Conservation (phyloP, 2,329 filamentous ascomycete genomes). For the Lachnellula subtilissima region DNA sequence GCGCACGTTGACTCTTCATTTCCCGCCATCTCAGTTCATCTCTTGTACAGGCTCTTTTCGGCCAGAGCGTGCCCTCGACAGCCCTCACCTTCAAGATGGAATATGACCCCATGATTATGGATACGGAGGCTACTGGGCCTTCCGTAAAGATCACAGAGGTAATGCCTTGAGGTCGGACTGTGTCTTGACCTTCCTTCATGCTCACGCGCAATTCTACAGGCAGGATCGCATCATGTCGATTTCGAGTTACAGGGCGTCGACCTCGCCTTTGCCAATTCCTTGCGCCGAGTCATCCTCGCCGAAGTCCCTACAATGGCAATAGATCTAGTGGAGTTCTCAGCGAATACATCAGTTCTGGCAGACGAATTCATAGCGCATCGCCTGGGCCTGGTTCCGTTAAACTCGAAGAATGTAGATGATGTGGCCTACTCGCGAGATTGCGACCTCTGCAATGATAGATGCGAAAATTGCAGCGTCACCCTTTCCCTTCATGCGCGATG, state of each 20-base stretch:
- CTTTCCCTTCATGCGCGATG: slow-evolving; percentile 82
- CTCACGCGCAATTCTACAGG: slow-evolving; percentile 46
- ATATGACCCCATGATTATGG: slow-evolving; percentile 41
- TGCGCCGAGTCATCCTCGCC: slow-evolving; percentile 85
- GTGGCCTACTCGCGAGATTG: slow-evolving; percentile 89
- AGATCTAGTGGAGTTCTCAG: slow-evolving; percentile 87
- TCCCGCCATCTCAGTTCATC: not conserved
- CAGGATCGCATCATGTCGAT: slow-evolving; percentile 75
- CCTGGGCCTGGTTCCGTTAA: slow-evolving; percentile 82
- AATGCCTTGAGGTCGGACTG: slow-evolving; percentile 4
- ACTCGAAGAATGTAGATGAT: slow-evolving; percentile 75
- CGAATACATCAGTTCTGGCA: slow-evolving; percentile 90
- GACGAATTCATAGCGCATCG: slow-evolving; percentile 96
- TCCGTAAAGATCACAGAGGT: slow-evolving; percentile 44
- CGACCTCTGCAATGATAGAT: slow-evolving; percentile 85
- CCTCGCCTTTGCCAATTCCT: slow-evolving; percentile 85
- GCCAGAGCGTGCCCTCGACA: not conserved
- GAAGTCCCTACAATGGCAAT: slow-evolving; percentile 94
- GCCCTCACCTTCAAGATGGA: slow-evolving; percentile 37
- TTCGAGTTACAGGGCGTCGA: slow-evolving; percentile 89
- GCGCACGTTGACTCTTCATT: too few species aligned
- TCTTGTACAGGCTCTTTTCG: not conserved
- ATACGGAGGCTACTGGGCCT: slow-evolving; percentile 41
- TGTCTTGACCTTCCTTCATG: slow-evolving; percentile 1
- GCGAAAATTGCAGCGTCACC: slow-evolving; percentile 83